Base-by-base conservation (phyloP, 306 rosid genomes). In the Vicia villosa region DNA sequence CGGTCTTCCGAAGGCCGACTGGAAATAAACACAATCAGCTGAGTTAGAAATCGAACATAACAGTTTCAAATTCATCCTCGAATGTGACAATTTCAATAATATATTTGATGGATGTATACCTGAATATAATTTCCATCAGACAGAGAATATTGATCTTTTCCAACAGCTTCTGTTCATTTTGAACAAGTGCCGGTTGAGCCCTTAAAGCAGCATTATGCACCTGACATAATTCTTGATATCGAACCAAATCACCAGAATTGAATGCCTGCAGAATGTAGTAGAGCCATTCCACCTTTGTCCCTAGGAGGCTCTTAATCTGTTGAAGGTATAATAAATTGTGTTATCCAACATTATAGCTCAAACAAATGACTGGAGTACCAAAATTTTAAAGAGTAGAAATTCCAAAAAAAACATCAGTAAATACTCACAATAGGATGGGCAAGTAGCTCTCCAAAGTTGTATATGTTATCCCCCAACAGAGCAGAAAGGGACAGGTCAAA, bases 261-360 rank as follows among this genome's bases (percentile, higher is more conserved):
- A 95, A 95, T 19, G 96, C 97, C 88, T 95, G 88, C 76, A 95
- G 85, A 72, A 95, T 95, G 67, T 89, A 91, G 89, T 91, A 95
- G 55, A 95, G 99, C 99, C 99, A 95, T 85, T 95, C 97, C 67
- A 95, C 99, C 88, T 95, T 91, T 75, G 97, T 87, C 77, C 91
- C 95, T 1, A 83, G 73, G 76, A 95, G 95, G 75, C 90, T 86
- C 83, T 87, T 91, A 36, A 95, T 87, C 99, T 95, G 87, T 66
- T 58, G 0, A 65, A 63, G 58, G 45, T 67, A 60, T 38, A 32
- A 69, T 45, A 68, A 19, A 68, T 21, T 58, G 62, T 20, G 57
- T 68, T 20, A 67, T 32, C 15, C 41, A 66, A 63, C 26, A 45
- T 41, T 75, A 71, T 45, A 38, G 55, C 34, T 15, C 11, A 20